Evolutionary conservation across 2,329 filamentous ascomycete genomes (phyloP).

Genomic region (Elsinoe necatrix): DNA sequence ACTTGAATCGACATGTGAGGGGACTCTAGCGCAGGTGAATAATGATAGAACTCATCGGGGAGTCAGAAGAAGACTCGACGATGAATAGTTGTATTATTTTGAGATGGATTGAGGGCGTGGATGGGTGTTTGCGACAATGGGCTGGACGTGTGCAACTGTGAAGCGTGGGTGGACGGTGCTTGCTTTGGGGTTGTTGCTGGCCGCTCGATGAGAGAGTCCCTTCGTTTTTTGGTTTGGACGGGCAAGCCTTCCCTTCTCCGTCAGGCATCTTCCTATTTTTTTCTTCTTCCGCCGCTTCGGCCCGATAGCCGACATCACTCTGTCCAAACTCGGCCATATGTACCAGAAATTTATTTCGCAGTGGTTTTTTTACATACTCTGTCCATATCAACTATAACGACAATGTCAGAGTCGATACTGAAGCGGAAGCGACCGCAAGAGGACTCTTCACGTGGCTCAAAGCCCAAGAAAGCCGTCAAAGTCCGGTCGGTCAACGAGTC

Average conservation of each 20-base stretch:
- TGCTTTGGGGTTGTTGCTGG: neutral
- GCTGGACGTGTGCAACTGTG: neutral
- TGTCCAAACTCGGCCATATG: neutral
- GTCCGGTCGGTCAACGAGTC: neutral
- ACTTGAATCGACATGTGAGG: conserved; percentile 42
- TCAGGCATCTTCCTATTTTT: neutral
- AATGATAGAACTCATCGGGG: conserved; percentile 37
- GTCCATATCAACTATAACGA: neutral
- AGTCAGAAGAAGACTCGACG: conserved; percentile 24
- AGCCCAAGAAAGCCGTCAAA: conserved; percentile 9
- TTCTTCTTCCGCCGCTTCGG: conserved; percentile 1
- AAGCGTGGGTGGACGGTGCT: neutral
- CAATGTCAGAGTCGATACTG: conserved; percentile 3
- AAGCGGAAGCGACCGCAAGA: conserved; percentile 1
- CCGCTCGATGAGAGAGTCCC: neutral
- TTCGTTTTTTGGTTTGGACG: no score
- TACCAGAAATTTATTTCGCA: neutral
- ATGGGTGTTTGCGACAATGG: neutral
- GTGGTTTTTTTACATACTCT: neutral
- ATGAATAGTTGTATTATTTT: neutral
- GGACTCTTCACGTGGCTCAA: neutral
- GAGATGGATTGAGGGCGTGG: neutral
- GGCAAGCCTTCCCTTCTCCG: neutral
- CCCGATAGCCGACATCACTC: neutral
- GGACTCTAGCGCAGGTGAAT: conserved; percentile 24